A percentile compares a stretch with the other conserved stretches of the same genome.
Evolutionary conservation across 1,284 basidiomycete genomes (phyloP).

Genomic region (Tilletia indica): DNA sequence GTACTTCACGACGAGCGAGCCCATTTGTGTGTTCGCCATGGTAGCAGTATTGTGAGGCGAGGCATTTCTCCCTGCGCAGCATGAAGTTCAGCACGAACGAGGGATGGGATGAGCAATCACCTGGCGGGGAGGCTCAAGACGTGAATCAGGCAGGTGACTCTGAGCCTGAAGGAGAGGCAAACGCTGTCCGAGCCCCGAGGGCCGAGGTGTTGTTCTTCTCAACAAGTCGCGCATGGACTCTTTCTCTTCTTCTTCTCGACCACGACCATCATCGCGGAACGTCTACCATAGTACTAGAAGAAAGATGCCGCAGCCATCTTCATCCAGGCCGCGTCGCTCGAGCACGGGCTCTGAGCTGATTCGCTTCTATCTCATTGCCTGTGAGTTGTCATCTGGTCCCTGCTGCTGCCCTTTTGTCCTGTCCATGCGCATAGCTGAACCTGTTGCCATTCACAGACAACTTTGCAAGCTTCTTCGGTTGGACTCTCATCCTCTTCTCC

Average conservation of each 20-base stretch:
- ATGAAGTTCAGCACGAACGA: neutral
- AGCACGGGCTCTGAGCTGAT: neutral
- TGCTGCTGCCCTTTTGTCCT: neutral
- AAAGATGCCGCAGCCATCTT: too few relatives aligned
- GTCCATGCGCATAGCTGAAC: neutral
- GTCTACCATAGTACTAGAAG: too few relatives aligned
- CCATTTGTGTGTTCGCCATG: neutral
- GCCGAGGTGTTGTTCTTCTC: too few relatives aligned
- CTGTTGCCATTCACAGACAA: slow-evolving; percentile 26
- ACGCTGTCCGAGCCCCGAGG: too few relatives aligned
- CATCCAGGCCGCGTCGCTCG: neutral
- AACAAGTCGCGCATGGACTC: too few relatives aligned
- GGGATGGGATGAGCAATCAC: neutral
- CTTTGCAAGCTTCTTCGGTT: slow-evolving; percentile 47
- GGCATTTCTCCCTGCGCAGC: neutral
- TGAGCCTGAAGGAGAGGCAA: too few relatives aligned
- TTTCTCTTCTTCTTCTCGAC: too few relatives aligned
- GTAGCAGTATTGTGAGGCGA: neutral
- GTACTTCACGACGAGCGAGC: neutral
- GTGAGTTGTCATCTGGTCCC: neutral
- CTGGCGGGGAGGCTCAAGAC: neutral
- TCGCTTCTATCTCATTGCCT: slow-evolving; percentile 14
- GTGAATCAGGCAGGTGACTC: neutral
- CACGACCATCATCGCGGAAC: too few relatives aligned
- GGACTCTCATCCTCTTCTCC: slow-evolving; percentile 41